phyloP scores from a whole-genome alignment of 2,329 filamentous ascomycete species.

The Calonectria pauciramosa region DNA sequence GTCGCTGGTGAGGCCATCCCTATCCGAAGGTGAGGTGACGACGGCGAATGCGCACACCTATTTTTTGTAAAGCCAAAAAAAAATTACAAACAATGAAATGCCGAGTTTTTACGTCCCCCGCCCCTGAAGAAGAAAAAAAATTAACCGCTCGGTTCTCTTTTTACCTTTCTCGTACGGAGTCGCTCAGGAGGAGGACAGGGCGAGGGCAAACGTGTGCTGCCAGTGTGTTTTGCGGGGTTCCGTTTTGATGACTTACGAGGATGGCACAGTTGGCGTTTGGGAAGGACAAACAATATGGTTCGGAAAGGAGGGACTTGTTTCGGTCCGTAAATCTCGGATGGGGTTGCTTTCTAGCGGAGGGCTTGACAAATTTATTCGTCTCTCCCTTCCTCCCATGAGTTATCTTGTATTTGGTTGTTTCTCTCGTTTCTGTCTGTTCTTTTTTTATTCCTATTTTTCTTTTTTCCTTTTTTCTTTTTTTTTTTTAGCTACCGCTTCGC shows the following conservation, averaged over 20 bases:
- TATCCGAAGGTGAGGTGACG: constrained; percentile 67
- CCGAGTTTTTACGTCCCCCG: constrained; percentile 7
- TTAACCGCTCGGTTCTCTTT: background rate
- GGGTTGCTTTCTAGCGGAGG: constrained; percentile 36
- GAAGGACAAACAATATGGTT: constrained; percentile 46
- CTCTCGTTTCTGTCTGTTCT: background rate
- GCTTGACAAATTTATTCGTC: constrained; percentile 4
- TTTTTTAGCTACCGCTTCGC: background rate
- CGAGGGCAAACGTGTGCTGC: constrained; percentile 15
- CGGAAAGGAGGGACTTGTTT: constrained; percentile 38
- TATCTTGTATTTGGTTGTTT: constrained; percentile 30
- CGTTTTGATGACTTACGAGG: constrained; percentile 47
- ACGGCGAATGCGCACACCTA: background rate
- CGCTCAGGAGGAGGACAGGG: constrained; percentile 22
- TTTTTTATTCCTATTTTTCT: background rate
- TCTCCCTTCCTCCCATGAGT: constrained; percentile 9
- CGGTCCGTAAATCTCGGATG: constrained; percentile 39
- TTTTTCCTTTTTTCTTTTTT: background rate
- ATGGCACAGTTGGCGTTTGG: constrained; percentile 48
- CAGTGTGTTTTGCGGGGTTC: constrained; percentile 37
- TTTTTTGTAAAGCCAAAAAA: background rate
- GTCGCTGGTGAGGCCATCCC: constrained; percentile 65
- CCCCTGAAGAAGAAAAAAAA: background rate
- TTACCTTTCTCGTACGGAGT: constrained; percentile 30
- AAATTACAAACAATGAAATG: background rate